These are phyloP conservation scores for Trichoderma lentiforme DNA, from an alignment of 2,329 filamentous ascomycete species.

Conservation along the genomic window DNA sequence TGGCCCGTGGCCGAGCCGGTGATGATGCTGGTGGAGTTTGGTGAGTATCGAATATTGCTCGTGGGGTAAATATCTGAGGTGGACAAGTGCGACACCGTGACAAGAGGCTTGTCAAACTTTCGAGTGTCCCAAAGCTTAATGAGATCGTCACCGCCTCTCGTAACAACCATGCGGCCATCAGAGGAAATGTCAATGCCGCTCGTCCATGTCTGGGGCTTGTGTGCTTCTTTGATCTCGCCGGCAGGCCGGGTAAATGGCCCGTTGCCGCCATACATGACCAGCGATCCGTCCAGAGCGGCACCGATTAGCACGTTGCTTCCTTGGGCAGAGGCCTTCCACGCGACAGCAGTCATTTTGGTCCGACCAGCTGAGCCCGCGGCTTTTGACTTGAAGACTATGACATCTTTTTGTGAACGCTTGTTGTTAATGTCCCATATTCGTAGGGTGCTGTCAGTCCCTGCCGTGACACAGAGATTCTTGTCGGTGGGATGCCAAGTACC, in stretches of 20 bases:
- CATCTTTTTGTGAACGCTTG: slow-evolving; percentile 82
- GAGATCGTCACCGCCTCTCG: slow-evolving; percentile 82
- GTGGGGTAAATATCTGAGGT: slow-evolving; percentile 81
- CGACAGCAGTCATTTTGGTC: slow-evolving; percentile 89
- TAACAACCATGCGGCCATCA: slow-evolving; percentile 87
- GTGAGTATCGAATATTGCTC: slow-evolving; percentile 85
- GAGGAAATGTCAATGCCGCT: slow-evolving; percentile 85
- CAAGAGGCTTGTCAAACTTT: slow-evolving; percentile 89
- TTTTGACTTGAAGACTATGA: slow-evolving; percentile 93
- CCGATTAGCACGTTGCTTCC: slow-evolving; percentile 76
- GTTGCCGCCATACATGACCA: slow-evolving; percentile 89
- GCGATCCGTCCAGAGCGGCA: slow-evolving; percentile 80
- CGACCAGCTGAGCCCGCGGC: slow-evolving; percentile 84
- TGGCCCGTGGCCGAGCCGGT: slow-evolving; percentile 84
- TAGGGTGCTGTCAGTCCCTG: slow-evolving; percentile 90
- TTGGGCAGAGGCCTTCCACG: slow-evolving; percentile 74
- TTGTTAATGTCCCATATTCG: slow-evolving; percentile 97
- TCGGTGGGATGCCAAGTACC: slow-evolving; percentile 90
- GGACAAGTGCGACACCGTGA: slow-evolving; percentile 72
- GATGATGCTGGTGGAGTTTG: slow-evolving; percentile 77
- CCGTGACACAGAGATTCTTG: slow-evolving; percentile 80
- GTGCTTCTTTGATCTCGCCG: slow-evolving; percentile 80
- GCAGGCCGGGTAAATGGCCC: slow-evolving; percentile 79
- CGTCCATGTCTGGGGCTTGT: slow-evolving; percentile 82
- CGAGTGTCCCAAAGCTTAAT: slow-evolving; percentile 97